Base-by-base conservation (phyloP, 2,329 filamentous ascomycete species). In the Fusarium verrucosum region DNA sequence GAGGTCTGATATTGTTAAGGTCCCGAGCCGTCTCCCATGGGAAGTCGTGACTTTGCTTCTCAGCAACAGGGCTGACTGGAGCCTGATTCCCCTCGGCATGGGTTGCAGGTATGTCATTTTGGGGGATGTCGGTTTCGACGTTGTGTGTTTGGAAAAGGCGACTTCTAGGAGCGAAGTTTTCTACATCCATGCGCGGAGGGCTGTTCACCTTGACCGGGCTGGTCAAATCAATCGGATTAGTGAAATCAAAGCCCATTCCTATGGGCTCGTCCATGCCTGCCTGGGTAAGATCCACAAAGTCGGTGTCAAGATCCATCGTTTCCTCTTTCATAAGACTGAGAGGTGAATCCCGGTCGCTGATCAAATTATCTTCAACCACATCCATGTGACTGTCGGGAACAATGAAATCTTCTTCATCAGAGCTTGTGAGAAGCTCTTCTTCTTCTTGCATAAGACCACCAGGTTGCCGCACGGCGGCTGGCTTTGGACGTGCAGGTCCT, bases 341-440 rank as follows among this genome's bases (percentile, higher is more conserved):
- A 16, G 36, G 38, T 5, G 35, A 28, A 10, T 23, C 6, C 14
- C 10, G 42, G 16, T 22, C 19, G 16, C 13, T 38, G 19, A 32
- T 45, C 16, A 19, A 16, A 5, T 6, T 10, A 17, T 40, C 57
- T 17, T 57, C 46, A 13, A 47, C 44, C n/a, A 58, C 23, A 9
- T 60, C 58, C 52, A 62, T 56, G 7, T 36, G 30, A 8, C 70
- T 55, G 16, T 75, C 73, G 3, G 67, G 69, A 25, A 85, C 78
- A 42, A 90, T 74, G 58, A 89, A 88, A 10, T 79, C 75, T 16
- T 79, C 78, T 22, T 82, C 81, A 22, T 83, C 83, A 19, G 82
- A 59, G 60, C 82, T 85, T 3, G 80, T 81, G n/a, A 87, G 66
- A 10, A 81, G 55, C 43, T 87, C 85, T 14, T 83, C 84, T 14